Evolutionary conservation across 129 eudicot species (phyloP).

Genomic region (Flaveria ramosissima): DNA sequence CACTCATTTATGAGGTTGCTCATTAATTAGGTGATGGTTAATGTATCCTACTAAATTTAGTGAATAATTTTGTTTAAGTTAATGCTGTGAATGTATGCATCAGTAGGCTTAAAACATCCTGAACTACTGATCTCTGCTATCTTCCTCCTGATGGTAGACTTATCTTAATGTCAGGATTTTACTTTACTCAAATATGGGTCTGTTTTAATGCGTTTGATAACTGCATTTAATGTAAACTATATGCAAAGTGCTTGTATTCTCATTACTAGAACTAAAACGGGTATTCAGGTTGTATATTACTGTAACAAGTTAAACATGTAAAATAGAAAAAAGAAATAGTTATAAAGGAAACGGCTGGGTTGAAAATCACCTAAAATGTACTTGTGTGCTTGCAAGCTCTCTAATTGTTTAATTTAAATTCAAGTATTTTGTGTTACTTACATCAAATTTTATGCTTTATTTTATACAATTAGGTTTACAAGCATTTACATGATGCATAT

Average conservation of each 20-base stretch:
- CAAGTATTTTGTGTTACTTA: background rate
- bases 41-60: background rate
- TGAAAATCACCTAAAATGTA: background rate
- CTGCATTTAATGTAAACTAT: background rate
- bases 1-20: conserved; percentile 17
- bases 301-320: background rate
- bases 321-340: background rate
- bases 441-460: background rate
- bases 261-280: background rate
- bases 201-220: conserved; percentile 12
- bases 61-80: background rate
- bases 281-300: conserved; percentile 2
- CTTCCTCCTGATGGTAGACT: background rate
- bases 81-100: conserved; percentile 9
- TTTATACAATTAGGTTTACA: conserved; percentile 7
- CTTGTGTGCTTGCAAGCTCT: background rate
- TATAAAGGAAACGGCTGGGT: background rate
- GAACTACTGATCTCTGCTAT: background rate
- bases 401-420: background rate
- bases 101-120: background rate
- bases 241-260: conserved; percentile 3
- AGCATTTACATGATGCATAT: conserved; percentile 7
- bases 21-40: background rate
- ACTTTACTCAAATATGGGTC: background rate
- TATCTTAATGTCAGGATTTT: background rate